A percentile compares a stretch with the other conserved stretches of the same genome.
Evolutionary conservation across 441 rosid species (phyloP).

Genomic region (Geranium incanum): DNA sequence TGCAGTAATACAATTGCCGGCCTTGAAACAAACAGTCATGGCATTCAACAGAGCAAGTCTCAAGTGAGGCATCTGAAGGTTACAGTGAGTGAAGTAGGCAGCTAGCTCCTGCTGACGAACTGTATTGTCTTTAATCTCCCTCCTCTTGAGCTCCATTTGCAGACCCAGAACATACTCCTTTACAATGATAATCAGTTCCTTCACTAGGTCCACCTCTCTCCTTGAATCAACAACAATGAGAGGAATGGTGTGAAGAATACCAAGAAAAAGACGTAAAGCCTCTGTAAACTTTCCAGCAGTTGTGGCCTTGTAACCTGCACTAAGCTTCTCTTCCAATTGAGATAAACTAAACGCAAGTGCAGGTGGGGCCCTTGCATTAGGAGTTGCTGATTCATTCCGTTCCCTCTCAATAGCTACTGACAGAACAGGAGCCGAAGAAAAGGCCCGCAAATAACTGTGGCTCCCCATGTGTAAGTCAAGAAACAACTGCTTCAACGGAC

Average conservation of each 20-base stretch:
- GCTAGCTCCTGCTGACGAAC: slow-evolving; percentile 77
- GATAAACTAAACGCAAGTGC: no score
- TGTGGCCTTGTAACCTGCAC: no score
- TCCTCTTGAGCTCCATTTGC: slow-evolving; percentile 14
- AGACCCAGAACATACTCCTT: slow-evolving; percentile 77
- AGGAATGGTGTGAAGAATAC: slow-evolving; percentile 78
- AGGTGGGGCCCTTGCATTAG: no score
- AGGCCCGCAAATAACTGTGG: slow-evolving; percentile 56
- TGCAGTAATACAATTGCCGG: slow-evolving; percentile 61
- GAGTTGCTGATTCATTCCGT: slow-evolving; percentile 53
- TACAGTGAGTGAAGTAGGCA: slow-evolving; percentile 82
- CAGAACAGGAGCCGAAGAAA: slow-evolving; percentile 58
- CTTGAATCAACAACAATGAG: slow-evolving; percentile 73
- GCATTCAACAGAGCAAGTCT: slow-evolving; percentile 63
- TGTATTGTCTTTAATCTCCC: slow-evolving; percentile 52
- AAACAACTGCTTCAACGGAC: slow-evolving; percentile 53
- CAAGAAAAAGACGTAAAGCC: slow-evolving; percentile 45
- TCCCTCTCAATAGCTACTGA: slow-evolving; percentile 68
- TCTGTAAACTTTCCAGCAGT: no score
- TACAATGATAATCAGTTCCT: slow-evolving; percentile 55
- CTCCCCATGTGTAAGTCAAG: slow-evolving; percentile 65
- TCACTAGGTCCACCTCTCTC: slow-evolving; percentile 82
- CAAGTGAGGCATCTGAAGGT: slow-evolving; percentile 62
- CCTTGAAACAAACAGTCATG: slow-evolving; percentile 58
- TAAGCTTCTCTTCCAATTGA: no score